These are phyloP conservation scores for Spizellomyces punctatus DNA, from an alignment of 192 early-diverging fungal genomes.

Conservation along the genomic window DNA sequence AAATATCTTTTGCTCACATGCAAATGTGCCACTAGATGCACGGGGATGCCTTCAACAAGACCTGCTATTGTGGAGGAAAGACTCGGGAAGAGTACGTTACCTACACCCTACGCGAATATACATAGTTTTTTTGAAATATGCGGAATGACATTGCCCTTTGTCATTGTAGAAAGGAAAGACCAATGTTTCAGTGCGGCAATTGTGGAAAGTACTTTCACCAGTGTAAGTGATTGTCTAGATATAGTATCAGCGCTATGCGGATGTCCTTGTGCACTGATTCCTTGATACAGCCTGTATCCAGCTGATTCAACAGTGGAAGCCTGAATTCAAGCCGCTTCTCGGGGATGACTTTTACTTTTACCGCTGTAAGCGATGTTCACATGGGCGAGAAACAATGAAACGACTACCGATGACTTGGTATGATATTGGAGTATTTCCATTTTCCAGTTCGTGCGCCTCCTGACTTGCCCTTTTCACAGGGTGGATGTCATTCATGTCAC, in stretches of 20 bases:
- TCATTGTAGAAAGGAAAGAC: neutral
- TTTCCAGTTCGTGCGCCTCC: neutral
- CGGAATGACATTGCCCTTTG: neutral
- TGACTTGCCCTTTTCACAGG: slow-evolving; percentile 20
- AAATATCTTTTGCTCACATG: neutral
- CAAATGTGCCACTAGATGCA: neutral
- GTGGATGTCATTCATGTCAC: slow-evolving; percentile 69
- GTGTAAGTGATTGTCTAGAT: slow-evolving; percentile 13
- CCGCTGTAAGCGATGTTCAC: slow-evolving; percentile 58
- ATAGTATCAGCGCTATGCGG: too few relatives aligned
- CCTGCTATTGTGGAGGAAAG: neutral
- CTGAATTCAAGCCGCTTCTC: slow-evolving; percentile 51
- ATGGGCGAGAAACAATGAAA: slow-evolving; percentile 57
- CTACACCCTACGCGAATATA: neutral
- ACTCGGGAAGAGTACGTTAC: neutral
- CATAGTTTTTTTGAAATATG: neutral
- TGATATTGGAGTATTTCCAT: neutral
- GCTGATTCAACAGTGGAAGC: slow-evolving; percentile 53
- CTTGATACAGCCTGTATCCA: slow-evolving; percentile 53
- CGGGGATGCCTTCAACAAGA: neutral
- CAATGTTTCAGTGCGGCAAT: slow-evolving; percentile 19
- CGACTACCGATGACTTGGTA: slow-evolving; percentile 60
- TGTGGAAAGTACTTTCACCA: slow-evolving; percentile 38
- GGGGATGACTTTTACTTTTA: slow-evolving; percentile 74
- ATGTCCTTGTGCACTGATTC: slow-evolving; percentile 2